phyloP scores from a whole-genome alignment of 352 stramenopile genomes.

The Phytophthora ohioensis region DNA sequence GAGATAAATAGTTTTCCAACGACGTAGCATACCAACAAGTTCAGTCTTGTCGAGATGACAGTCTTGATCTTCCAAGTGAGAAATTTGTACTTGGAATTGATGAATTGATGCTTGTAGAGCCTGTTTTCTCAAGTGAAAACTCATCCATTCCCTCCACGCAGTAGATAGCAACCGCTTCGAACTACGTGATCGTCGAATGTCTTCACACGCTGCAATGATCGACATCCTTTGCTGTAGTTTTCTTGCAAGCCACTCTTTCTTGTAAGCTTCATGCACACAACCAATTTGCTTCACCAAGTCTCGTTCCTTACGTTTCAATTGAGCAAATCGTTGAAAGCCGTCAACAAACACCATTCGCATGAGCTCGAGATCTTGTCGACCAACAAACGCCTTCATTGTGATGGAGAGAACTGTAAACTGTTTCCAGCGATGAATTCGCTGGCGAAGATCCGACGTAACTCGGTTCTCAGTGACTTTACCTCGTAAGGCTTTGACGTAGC shows the following conservation, averaged over 20 bases:
- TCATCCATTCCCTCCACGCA: slow-evolving; percentile 36
- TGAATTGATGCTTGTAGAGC: slow-evolving; percentile 13
- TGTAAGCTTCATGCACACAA: slow-evolving; percentile 31
- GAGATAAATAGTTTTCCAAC: slow-evolving; percentile 35
- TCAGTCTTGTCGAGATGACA: background rate
- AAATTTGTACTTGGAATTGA: slow-evolving; percentile 18
- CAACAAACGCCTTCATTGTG: slow-evolving; percentile 14
- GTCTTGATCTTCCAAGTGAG: slow-evolving; percentile 10
- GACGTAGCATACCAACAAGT: slow-evolving; percentile 25
- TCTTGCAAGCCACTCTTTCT: slow-evolving; percentile 39
- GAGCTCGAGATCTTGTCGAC: background rate
- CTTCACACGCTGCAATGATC: slow-evolving; percentile 36
- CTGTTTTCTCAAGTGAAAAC: slow-evolving; percentile 33
- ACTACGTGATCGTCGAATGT: slow-evolving; percentile 22
- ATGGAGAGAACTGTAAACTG: slow-evolving; percentile 18
- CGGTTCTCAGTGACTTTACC: slow-evolving; percentile 17
- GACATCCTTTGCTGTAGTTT: slow-evolving; percentile 33
- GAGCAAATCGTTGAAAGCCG: slow-evolving; percentile 33
- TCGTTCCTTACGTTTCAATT: slow-evolving; percentile 26
- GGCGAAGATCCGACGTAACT: slow-evolving; percentile 14
- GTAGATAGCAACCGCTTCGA: slow-evolving; percentile 21
- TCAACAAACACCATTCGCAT: slow-evolving; percentile 23
- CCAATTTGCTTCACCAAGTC: slow-evolving; percentile 23
- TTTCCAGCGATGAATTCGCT: slow-evolving; percentile 33
- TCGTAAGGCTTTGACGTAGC: slow-evolving; percentile 19